Percentiles rank a stretch among this genome's conserved stretches.
These are phyloP conservation scores for Candolleomyces aberdarensis DNA, from an alignment of 768 basidiomycete species.

Conservation along the genomic window DNA sequence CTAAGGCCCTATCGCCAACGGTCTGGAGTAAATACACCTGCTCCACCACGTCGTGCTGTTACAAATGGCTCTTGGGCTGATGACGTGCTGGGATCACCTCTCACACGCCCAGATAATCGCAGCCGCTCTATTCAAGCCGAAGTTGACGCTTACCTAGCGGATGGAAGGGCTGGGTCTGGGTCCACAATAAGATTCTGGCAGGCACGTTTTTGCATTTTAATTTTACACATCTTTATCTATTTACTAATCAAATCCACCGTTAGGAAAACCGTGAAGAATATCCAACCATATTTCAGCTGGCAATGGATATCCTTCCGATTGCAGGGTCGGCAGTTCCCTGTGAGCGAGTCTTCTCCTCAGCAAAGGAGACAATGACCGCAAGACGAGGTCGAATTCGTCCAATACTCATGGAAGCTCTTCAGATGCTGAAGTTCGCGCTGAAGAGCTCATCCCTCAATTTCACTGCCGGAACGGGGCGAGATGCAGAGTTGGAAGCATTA, in stretches of 20 bases:
- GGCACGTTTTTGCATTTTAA: background rate
- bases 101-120: background rate
- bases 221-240: too few relatives aligned
- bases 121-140: background rate
- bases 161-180: background rate
- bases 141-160: conserved; percentile 1
- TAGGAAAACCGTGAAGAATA: background rate
- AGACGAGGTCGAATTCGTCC: background rate
- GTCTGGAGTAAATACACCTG: background rate
- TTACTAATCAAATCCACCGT: too few relatives aligned
- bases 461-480: background rate
- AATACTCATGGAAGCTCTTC: conserved; percentile 7
- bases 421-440: conserved; percentile 1
- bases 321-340: conserved; percentile 6
- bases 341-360: conserved; percentile 5
- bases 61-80: background rate
- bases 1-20: background rate
- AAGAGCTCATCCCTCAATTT: background rate
- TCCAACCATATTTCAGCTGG: background rate
- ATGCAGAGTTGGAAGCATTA: background rate
- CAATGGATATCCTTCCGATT: conserved; percentile 7
- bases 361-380: conserved; percentile 4
- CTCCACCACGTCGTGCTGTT: background rate
- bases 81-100: background rate
- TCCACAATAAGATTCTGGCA: background rate